These are phyloP conservation scores for Colletotrichum sp. DNA, from an alignment of 2,329 filamentous ascomycete genomes.

Conservation along the genomic window DNA sequence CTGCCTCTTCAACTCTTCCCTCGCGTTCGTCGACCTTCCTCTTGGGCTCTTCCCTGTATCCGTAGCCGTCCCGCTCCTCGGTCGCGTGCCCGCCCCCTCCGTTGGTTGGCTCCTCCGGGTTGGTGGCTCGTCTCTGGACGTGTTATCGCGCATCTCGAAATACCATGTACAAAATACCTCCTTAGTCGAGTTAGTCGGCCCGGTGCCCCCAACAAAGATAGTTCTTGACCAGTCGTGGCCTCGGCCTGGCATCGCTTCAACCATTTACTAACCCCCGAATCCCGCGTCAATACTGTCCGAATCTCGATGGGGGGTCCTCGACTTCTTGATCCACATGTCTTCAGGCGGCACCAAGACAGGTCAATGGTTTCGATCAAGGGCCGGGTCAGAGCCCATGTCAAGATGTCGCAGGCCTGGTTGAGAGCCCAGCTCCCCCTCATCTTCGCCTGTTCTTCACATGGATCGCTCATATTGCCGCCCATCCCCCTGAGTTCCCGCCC, in stretches of 20 bases:
- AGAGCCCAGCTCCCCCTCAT: not conserved
- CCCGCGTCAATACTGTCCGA: slow-evolving; percentile 5
- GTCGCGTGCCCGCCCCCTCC: slow-evolving; percentile 1
- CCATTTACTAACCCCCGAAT: not conserved
- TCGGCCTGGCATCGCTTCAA: not conserved
- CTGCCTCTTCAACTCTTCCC: not conserved
- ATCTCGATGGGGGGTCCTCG: not conserved
- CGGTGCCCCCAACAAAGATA: not conserved
- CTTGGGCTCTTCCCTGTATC: not conserved
- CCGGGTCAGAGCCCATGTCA: not conserved
- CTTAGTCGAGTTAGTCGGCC: slow-evolving; percentile 12
- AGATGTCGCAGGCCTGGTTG: not conserved
- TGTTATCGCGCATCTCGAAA: not conserved
- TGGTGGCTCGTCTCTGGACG: not conserved
- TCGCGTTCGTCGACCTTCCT: not conserved
- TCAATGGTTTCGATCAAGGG: not conserved
- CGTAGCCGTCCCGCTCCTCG: not conserved
- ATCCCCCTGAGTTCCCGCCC: not conserved
- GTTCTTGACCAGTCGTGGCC: not conserved
- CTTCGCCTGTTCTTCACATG: not conserved
- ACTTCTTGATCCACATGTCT: not conserved
- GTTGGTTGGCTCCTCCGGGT: not conserved
- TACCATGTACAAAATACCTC: not conserved
- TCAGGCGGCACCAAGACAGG: not conserved
- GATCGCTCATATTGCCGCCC: not conserved